A percentile compares a stretch with the other conserved stretches of the same genome.
phyloP scores from a whole-genome alignment of 768 basidiomycete species.

The Lactarius sp. region DNA sequence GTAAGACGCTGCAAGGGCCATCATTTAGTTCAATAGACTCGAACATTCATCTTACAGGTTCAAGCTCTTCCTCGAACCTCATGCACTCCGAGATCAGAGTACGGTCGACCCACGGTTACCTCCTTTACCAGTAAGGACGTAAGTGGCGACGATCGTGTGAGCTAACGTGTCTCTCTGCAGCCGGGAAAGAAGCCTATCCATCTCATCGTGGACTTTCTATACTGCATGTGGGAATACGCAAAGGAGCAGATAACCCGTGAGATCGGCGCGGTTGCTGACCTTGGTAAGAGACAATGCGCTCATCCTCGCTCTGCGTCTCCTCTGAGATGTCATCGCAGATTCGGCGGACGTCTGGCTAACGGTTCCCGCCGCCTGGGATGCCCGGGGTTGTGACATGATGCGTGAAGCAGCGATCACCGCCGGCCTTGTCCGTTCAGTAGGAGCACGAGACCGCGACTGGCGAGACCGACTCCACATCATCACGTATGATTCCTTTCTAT shows the following conservation, averaged over 20 bases:
- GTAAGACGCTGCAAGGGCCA: conserved; percentile 31
- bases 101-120: conserved; percentile 75
- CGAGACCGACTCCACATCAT: conserved; percentile 79
- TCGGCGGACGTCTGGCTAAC: conserved; percentile 82
- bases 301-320: conserved; percentile 1
- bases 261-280: conserved; percentile 80
- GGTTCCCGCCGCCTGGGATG: conserved; percentile 90
- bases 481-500: conserved; percentile 40
- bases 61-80: conserved; percentile 83
- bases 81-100: conserved; percentile 66
- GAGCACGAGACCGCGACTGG: conserved; percentile 70
- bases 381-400: conserved; percentile 80
- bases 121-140: conserved; percentile 58
- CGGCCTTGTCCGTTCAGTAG: conserved; percentile 67
- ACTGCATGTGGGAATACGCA: conserved; percentile 82
- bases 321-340: conserved; percentile 40
- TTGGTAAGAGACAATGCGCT: conserved; percentile 46
- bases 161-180: conserved; percentile 35
- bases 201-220: conserved; percentile 79
- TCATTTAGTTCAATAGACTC: not conserved
- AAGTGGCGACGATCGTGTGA: conserved; percentile 5
- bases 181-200: conserved; percentile 71
- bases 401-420: conserved; percentile 77
- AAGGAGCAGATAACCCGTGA: conserved; percentile 83
- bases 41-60: conserved; percentile 45